Percentiles rank a stretch among this genome's conserved stretches.
These are phyloP conservation scores for Botryotinia globosa DNA, from an alignment of 2,329 filamentous ascomycete species.

Conservation along the genomic window DNA sequence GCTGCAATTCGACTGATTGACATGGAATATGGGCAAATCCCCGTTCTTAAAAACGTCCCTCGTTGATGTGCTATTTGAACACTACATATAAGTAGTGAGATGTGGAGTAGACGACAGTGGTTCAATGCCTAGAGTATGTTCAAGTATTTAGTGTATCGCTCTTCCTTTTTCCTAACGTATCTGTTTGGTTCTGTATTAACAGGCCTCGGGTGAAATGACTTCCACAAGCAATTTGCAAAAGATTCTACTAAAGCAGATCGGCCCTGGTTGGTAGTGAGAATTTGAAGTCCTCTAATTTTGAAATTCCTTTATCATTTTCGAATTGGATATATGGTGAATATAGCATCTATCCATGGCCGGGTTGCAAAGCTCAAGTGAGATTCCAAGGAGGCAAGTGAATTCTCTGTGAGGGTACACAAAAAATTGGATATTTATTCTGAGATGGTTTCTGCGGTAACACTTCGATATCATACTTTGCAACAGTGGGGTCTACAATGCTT, in stretches of 20 bases:
- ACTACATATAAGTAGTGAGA: neutral
- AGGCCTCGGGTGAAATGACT: neutral
- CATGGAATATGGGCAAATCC: neutral
- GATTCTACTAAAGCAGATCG: neutral
- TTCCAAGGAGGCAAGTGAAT: neutral
- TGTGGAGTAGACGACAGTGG: neutral
- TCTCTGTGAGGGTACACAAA: neutral
- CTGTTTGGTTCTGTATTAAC: neutral
- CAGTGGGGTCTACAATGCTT: no score
- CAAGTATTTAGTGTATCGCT: neutral
- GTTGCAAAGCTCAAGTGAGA: neutral
- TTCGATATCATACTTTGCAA: neutral
- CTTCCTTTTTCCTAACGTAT: neutral
- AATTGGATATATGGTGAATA: neutral
- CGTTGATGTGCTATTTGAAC: neutral
- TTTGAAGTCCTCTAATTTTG: neutral
- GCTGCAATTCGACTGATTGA: neutral
- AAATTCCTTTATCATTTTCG: neutral
- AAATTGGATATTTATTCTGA: neutral
- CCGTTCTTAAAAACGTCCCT: neutral
- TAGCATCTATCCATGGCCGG: neutral
- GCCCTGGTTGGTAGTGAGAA: neutral
- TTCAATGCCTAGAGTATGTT: neutral
- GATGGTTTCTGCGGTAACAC: neutral
- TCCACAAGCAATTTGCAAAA: neutral